phyloP scores from a whole-genome alignment of 2,329 filamentous ascomycete species.

The Aspergillus clavatus region DNA sequence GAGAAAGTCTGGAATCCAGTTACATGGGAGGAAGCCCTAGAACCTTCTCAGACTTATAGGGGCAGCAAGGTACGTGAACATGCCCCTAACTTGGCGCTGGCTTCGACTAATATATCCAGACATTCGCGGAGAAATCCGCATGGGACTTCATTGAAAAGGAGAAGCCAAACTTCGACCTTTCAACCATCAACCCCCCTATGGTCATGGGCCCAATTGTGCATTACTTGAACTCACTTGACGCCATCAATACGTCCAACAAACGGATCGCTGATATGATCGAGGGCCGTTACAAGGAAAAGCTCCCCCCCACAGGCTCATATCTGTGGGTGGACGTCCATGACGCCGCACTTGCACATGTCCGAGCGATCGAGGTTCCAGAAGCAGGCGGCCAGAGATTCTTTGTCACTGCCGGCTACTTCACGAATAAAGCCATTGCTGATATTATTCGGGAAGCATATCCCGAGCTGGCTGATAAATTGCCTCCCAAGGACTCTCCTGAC shows the following conservation, averaged over 20 bases:
- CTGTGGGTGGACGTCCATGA: constrained; percentile 54
- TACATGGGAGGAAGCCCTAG: constrained; percentile 38
- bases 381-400: constrained; percentile 46
- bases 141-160: constrained; percentile 59
- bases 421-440: constrained; percentile 41
- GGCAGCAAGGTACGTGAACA: constrained; percentile 48
- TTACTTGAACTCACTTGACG: constrained; percentile 58
- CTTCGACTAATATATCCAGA: constrained; percentile 19
- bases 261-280: constrained; percentile 60
- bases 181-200: constrained; percentile 58
- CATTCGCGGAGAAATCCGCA: constrained; percentile 61
- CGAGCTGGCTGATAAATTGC: constrained; percentile 39
- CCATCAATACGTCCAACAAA: constrained; percentile 68
- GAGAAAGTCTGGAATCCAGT: constrained; percentile 43
- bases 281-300: constrained; percentile 55
- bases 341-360: constrained; percentile 45
- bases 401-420: constrained; percentile 37
- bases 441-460: constrained; percentile 41
- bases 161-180: constrained; percentile 55
- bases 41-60: constrained; percentile 37
- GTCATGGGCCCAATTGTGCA: constrained; percentile 62
- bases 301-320: constrained; percentile 55
- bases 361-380: constrained; percentile 43
- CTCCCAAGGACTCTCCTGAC: constrained; percentile 29
- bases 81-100: not conserved